Percentiles rank a stretch among this genome's conserved stretches.
Evolutionary conservation across 192 early-diverging fungal species (phyloP).

Genomic region (Nowakowskiella sp.): DNA sequence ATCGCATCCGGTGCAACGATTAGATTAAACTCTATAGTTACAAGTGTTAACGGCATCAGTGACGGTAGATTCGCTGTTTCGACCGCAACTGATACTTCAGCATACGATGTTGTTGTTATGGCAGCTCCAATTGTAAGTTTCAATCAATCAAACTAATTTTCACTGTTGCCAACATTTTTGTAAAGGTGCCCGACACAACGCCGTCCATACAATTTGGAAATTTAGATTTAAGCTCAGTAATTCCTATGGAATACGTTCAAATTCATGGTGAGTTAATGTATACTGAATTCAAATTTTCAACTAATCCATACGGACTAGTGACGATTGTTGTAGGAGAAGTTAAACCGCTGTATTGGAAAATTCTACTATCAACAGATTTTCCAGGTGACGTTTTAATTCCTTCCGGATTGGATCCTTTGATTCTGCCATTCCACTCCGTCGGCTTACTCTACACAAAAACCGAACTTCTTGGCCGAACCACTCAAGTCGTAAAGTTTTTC

Average conservation of each 20-base stretch:
- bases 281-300: too few relatives aligned
- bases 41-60: neutral
- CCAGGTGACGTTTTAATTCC: conserved; percentile 8
- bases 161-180: too few relatives aligned
- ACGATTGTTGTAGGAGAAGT: conserved; percentile 5
- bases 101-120: neutral
- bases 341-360: conserved; percentile 3
- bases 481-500: conserved; percentile 9
- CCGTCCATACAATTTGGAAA: too few relatives aligned
- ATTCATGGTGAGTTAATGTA: too few relatives aligned
- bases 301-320: too few relatives aligned
- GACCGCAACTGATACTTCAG: neutral
- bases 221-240: too few relatives aligned
- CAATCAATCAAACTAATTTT: neutral
- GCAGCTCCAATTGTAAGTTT: neutral
- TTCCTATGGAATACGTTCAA: too few relatives aligned
- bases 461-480: neutral
- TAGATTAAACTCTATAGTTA: neutral
- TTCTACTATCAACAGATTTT: neutral
- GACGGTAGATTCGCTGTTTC: too few relatives aligned
- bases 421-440: conserved; percentile 8
- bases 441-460: too few relatives aligned
- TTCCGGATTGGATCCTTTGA: neutral
- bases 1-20: neutral
- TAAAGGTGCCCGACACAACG: too few relatives aligned